Conservation (phyloP, 805 yeast genomes). For the Kuraishia hungarica region DNA sequence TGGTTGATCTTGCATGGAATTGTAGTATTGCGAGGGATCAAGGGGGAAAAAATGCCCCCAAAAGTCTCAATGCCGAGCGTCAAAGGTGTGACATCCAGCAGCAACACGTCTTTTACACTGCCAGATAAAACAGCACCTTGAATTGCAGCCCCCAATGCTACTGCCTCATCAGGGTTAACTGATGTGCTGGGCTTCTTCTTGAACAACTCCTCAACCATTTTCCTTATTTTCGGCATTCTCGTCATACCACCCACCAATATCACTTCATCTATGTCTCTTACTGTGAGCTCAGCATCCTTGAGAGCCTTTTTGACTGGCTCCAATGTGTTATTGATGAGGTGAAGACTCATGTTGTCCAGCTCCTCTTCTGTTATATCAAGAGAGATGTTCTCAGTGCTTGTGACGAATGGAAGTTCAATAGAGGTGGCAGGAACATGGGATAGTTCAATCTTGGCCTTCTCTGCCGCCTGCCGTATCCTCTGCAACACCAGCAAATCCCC, state of each 20-base stretch:
- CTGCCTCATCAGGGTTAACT: constrained; percentile 93
- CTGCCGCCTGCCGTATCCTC: constrained; percentile 82
- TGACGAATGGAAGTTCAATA: constrained; percentile 77
- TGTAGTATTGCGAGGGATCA: constrained; percentile 84
- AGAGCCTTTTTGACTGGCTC: constrained; percentile 76
- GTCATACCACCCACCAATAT: constrained; percentile 90
- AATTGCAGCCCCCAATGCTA: constrained; percentile 94
- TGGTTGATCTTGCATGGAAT: constrained; percentile 92
- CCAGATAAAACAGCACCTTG: constrained; percentile 97
- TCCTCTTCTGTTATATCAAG: constrained; percentile 39
- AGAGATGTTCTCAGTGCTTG: constrained; percentile 35
- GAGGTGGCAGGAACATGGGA: constrained; percentile 66
- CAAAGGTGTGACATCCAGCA: constrained; percentile 83
- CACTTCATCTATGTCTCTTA: constrained; percentile 67
- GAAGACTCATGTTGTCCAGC: constrained; percentile 38
- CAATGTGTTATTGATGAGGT: constrained; percentile 62
- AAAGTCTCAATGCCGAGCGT: constrained; percentile 93
- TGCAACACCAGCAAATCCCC: constrained; percentile 72
- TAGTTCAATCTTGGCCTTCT: constrained; percentile 82
- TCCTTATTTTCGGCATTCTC: constrained; percentile 82
- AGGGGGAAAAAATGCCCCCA: constrained; percentile 91
- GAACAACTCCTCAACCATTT: constrained; percentile 68
- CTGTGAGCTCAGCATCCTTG: constrained; percentile 65
- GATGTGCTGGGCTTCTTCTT: constrained; percentile 82
- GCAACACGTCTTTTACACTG: constrained; percentile 85